Base-by-base conservation (phyloP, 164 flowering plant species). In the Magnolia kwangsiensis region DNA sequence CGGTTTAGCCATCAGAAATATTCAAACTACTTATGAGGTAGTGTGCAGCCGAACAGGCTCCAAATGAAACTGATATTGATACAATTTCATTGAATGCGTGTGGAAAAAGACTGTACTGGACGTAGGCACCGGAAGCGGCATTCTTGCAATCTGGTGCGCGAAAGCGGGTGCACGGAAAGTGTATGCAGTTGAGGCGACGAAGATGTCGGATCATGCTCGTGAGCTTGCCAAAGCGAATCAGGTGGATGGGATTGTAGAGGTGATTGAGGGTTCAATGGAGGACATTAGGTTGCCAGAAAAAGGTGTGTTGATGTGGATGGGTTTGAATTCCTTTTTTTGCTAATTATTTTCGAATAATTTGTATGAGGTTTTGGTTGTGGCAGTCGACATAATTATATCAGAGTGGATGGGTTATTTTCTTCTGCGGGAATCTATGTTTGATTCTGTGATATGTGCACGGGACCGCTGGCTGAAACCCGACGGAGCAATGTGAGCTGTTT, bases 351-450 rank as follows among this genome's bases (percentile, higher is more conserved):
- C 8, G 2, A 21, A 50, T 74, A 64, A 75, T 70, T 23, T 59
- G 74, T 7, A 74, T 55, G 55, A 16, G 13, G 45, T 1, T 27
- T 78, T 37, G 51, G 29, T 73, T 83, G 29, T 19, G 79, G 83
- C 91, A 96, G 99, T 96, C 84, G 99, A 96, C 77, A 86, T 96
- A 55, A 96, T 96, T 45, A 96, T 96, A 70, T 96, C 99, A 0
- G 99, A 96, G 80, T 96, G 99, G 99, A 96, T 96, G 99, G 99
- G 99, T 2, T 94, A 96, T 81, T 96, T 96, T 81, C 99, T 96
- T 77, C 84, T 96, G 58, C 96, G 98, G 11, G 98, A 96, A 74
- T 96, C 99, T 71, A 96, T 96, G 99, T 90, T 96, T 83, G 99
- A 96, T 84, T 96, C 99, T 1, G 99, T 96, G 24, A 92, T 96